Evolutionary conservation across 1,139 yeast species (phyloP).

Genomic region (Arxiozyma bovina): DNA sequence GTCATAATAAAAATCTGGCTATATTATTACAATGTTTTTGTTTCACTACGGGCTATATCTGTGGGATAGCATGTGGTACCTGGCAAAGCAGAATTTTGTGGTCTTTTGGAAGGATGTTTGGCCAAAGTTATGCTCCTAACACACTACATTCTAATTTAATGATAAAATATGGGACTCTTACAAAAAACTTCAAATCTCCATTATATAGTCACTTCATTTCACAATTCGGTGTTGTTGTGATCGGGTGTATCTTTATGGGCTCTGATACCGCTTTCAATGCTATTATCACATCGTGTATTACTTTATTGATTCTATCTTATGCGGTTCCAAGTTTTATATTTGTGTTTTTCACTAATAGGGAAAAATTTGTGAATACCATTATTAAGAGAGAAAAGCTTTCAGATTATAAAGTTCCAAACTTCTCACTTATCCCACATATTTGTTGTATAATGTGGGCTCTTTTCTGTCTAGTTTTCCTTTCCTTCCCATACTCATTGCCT

Average conservation of each 20-base stretch:
- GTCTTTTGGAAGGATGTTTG: conserved; percentile 40
- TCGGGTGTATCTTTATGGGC: conserved; percentile 34
- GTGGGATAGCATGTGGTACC: conserved; percentile 43
- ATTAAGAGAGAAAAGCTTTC: not conserved
- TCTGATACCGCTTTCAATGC: conserved; percentile 35
- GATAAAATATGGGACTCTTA: conserved; percentile 3
- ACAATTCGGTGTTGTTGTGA: conserved; percentile 27
- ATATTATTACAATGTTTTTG: conserved; percentile 38
- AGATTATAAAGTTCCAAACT: not conserved
- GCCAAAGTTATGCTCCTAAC: not conserved
- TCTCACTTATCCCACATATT: conserved; percentile 39
- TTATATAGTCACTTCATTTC: conserved; percentile 32
- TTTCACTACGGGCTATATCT: conserved; percentile 38
- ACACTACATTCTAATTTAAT: conserved; percentile 24
- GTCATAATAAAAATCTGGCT: conserved; percentile 47
- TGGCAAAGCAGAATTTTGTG: conserved; percentile 48
- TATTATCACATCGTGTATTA: conserved; percentile 34
- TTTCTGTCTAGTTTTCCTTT: conserved; percentile 37
- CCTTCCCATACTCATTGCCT: conserved; percentile 41
- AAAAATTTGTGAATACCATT: conserved; percentile 32
- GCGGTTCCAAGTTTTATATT: conserved; percentile 26
- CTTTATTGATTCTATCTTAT: conserved; percentile 31
- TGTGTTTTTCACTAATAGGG: conserved; percentile 38
- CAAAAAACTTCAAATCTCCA: conserved; percentile 28
- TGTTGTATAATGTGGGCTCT: conserved; percentile 36